A percentile compares a stretch with the other conserved stretches of the same genome.
Conservation (phyloP, 805 yeast genomes). For the Metschnikowia cubensis region DNA sequence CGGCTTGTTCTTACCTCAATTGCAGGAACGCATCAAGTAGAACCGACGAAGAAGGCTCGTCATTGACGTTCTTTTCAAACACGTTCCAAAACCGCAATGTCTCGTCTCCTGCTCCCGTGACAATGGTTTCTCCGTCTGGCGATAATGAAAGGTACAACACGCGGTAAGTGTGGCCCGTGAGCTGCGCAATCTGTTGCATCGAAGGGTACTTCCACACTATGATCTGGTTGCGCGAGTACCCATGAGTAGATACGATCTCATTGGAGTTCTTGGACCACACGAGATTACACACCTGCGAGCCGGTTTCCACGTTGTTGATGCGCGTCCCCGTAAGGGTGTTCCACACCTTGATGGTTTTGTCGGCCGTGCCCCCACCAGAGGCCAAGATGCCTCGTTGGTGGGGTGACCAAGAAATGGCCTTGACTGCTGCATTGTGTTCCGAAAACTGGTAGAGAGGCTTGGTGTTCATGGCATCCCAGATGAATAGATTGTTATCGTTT, state of each 20-base stretch:
- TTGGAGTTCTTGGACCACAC: slow-evolving; percentile 90
- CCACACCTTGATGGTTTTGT: slow-evolving; percentile 87
- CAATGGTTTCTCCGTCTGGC: slow-evolving; percentile 95
- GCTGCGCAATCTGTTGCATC: slow-evolving; percentile 87
- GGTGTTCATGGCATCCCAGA: slow-evolving; percentile 78
- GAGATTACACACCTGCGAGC: slow-evolving; percentile 93
- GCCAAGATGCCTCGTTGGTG: slow-evolving; percentile 93
- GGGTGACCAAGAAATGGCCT: slow-evolving; percentile 97
- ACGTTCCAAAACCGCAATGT: slow-evolving; percentile 94
- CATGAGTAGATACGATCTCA: slow-evolving; percentile 93
- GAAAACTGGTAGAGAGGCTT: slow-evolving; percentile 69
- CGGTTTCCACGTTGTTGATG: slow-evolving; percentile 82
- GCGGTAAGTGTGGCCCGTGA: slow-evolving; percentile 91
- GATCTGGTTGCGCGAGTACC: slow-evolving; percentile 85
- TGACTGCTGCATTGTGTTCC: slow-evolving; percentile 93
- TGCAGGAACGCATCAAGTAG: slow-evolving; percentile 73
- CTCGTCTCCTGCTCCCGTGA: slow-evolving; percentile 98
- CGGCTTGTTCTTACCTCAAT: slow-evolving; percentile 40
- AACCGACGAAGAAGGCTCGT: slow-evolving; percentile 57
- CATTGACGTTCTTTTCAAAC: slow-evolving; percentile 69
- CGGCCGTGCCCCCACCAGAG: slow-evolving; percentile 96
- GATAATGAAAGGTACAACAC: slow-evolving; percentile 86
- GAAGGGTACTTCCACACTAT: slow-evolving; percentile 92
- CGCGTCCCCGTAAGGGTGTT: slow-evolving; percentile 76
- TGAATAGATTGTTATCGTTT: slow-evolving; percentile 79